Evolutionary conservation across 1,284 basidiomycete species (phyloP).

Genomic region (Sporisorium sorghi): DNA sequence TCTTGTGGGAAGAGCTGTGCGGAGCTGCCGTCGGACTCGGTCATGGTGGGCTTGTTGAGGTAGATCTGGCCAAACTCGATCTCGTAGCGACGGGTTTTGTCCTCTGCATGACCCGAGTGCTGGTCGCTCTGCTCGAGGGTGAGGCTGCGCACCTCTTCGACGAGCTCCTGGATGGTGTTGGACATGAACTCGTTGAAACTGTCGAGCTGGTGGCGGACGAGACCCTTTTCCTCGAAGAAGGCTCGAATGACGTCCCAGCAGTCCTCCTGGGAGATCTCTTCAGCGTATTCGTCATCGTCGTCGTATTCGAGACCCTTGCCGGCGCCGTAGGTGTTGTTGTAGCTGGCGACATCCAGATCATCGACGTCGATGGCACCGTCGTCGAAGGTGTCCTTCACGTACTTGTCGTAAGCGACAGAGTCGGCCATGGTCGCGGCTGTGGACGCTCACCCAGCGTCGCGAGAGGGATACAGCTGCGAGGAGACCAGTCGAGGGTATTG

Average conservation of each 20-base stretch:
- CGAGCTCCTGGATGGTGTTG: slow-evolving; percentile 99
- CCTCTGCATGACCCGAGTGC: slow-evolving; percentile 76
- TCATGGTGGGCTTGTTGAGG: slow-evolving; percentile 91
- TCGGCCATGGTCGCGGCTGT: slow-evolving; percentile 41
- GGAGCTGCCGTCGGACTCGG: slow-evolving; percentile 93
- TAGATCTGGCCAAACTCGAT: slow-evolving; percentile 98
- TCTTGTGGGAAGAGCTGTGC: slow-evolving; percentile 97
- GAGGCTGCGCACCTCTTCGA: slow-evolving; percentile 93
- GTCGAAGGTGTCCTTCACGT: slow-evolving; percentile 56
- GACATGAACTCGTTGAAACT: slow-evolving; percentile 99
- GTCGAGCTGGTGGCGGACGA: slow-evolving; percentile 96
- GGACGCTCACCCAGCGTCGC: slow-evolving; percentile 27
- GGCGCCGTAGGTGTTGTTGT: slow-evolving; percentile 31
- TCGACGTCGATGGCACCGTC: slow-evolving; percentile 48
- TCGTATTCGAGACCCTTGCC: slow-evolving; percentile 42
- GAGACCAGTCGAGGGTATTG: slow-evolving; percentile 1
- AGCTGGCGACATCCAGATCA: slow-evolving; percentile 33
- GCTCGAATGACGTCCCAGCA: slow-evolving; percentile 78
- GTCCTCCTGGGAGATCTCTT: slow-evolving; percentile 67
- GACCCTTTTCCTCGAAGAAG: slow-evolving; percentile 96
- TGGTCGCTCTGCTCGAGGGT: slow-evolving; percentile 96
- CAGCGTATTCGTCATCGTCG: slow-evolving; percentile 55
- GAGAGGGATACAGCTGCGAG: slow-evolving; percentile 1
- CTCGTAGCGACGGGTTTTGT: slow-evolving; percentile 85
- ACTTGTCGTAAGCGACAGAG: slow-evolving; percentile 55